phyloP scores from a whole-genome alignment of 306 rosid genomes.

The Quercus gilva region DNA sequence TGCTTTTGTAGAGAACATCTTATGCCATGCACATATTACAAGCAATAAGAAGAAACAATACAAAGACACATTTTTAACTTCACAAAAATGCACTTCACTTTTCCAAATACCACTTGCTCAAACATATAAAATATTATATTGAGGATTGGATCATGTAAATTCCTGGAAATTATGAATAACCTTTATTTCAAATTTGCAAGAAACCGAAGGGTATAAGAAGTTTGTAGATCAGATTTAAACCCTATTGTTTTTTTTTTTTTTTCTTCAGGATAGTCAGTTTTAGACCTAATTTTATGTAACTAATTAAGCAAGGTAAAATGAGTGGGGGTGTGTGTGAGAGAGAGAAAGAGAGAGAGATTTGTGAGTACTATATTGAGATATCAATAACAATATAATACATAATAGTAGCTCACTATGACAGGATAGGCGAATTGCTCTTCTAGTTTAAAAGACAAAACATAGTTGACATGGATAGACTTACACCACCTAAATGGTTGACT shows the following conservation, averaged over 20 bases:
- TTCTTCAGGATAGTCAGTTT: no score
- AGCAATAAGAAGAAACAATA: background rate
- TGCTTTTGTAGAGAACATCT: background rate
- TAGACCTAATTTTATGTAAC: no score
- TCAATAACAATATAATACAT: background rate
- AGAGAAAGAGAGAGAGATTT: background rate
- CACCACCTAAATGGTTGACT: background rate
- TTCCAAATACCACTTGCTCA: background rate
- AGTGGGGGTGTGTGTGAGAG: background rate
- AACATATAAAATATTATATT: background rate
- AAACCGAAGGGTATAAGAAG: no score
- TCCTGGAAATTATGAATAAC: background rate
- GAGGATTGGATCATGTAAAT: background rate
- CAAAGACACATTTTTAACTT: background rate
- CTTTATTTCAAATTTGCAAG: no score
- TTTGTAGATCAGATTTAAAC: no score
- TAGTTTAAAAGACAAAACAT: background rate
- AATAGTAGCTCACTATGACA: background rate
- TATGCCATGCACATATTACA: background rate
- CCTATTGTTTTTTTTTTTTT: no score
- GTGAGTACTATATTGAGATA: background rate
- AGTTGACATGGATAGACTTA: background rate
- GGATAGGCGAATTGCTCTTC: background rate
- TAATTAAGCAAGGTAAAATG: background rate
- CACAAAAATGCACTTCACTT: background rate